Base-by-base conservation (phyloP, 306 rosid genomes). In the Prosopis cineraria region DNA sequence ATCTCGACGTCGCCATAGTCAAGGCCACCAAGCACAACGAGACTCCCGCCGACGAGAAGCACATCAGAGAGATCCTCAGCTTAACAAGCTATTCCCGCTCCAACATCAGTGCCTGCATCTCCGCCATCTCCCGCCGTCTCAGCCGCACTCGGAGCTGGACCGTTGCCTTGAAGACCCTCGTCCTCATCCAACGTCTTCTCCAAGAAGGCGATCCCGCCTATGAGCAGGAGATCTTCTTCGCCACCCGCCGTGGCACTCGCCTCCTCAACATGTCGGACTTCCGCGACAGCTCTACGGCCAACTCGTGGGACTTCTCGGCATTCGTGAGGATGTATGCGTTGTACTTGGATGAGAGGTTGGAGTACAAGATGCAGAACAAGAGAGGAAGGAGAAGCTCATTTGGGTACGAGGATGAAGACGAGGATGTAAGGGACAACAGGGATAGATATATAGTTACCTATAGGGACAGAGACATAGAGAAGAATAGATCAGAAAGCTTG, bases 251-350 rank as follows among this genome's bases (percentile, higher is more conserved):
- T 0, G 98, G 98, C 1, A 95, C 98, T 14, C 87, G 98, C 16
- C 82, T 95, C 40, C 92, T 95, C 33, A 95, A 95, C 86, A 83
- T 95, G 98, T 84, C 93, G 1, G 98, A 95, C 81, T 95, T 95
- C 29, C 29, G 80, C 29, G 89, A 73, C 71, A 43, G 14, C 7
- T 64, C 70, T 0, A 79, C 53, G 1, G 44, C 59, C 0, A 52
- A 82, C 10, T n/a, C 86, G 5, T 85, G 96, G 96, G 99, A 93
- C 43, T 87, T 82, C 70, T 91, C 93, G 10, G 87, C 99, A 0
- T 90, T 93, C 48, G 85, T 95, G 17, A 88, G 98, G 72, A 95
- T 91, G 0, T 95, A 87, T 22, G 98, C 98, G 0, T 33, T 95
- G 72, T 95, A 93, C 53, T 83, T 95, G 0, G 97, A 95, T 7